Conservation (phyloP, 371 early-diverging fungal genomes). For the Zopfochytrium polystomum region DNA sequence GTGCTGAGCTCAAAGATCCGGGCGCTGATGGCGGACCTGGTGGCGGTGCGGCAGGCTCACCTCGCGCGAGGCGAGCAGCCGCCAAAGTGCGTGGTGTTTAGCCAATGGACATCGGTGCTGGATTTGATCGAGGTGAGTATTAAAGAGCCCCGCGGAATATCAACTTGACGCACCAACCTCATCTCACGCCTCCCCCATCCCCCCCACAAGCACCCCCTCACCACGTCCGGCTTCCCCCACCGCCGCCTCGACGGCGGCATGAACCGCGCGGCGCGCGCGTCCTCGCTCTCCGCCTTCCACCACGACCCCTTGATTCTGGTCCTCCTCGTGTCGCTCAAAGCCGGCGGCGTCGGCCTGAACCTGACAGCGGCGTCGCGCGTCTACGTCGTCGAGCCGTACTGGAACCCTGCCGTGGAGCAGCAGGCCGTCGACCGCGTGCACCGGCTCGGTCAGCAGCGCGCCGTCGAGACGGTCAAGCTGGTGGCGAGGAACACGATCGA, state of each 20-base stretch:
- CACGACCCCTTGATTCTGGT: too few species aligned
- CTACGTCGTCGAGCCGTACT: too few species aligned
- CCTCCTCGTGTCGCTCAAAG: constrained; percentile 77
- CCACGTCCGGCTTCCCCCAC: too few species aligned
- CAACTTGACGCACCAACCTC: constrained; percentile 22
- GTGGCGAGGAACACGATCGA: too few species aligned
- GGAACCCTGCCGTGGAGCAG: too few species aligned
- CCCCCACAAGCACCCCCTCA: constrained; percentile 42
- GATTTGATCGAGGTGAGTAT: constrained; percentile 57
- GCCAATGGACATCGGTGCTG: constrained; percentile 77
- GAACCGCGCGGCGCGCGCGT: constrained; percentile 49
- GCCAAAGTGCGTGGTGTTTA: constrained; percentile 72
- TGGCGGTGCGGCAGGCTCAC: constrained; percentile 12
- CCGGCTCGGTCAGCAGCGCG: constrained; percentile 64
- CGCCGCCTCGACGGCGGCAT: constrained; percentile 68
- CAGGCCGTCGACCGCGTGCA: constrained; percentile 77
- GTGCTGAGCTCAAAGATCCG: constrained; percentile 56
- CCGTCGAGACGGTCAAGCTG: too few species aligned
- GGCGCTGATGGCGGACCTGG: constrained; percentile 49
- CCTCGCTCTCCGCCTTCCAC: constrained; percentile 63
- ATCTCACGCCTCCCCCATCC: constrained; percentile 22
- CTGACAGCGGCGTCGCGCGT: too few species aligned
- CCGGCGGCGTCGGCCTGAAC: too few species aligned
- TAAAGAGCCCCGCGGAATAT: constrained; percentile 9
- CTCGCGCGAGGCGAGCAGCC: constrained; percentile 6